Evolutionary conservation across 2,329 filamentous ascomycete genomes (phyloP).

Genomic region (Simplicillium aogashimaense): DNA sequence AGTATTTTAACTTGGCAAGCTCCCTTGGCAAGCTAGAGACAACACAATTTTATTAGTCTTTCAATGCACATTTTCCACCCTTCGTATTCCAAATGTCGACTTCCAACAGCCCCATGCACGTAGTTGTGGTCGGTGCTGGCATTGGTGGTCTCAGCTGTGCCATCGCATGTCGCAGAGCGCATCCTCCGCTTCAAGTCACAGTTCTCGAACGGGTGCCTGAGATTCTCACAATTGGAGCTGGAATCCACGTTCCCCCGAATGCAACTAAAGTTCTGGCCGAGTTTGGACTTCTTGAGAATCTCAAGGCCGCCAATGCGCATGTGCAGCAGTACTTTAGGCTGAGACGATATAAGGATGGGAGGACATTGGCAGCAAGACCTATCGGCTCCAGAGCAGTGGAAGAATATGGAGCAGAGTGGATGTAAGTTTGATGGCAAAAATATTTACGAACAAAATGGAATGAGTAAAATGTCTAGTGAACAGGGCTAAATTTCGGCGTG

Average conservation of each 20-base stretch:
- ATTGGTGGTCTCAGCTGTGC: slow-evolving; percentile 1
- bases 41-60: too few relatives aligned
- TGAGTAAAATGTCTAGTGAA: not conserved
- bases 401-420: slow-evolving; percentile 3
- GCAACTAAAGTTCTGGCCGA: slow-evolving; percentile 2
- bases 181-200: slow-evolving; percentile 3
- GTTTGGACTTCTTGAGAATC: slow-evolving; percentile 4
- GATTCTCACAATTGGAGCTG: slow-evolving; percentile 4
- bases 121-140: slow-evolving; percentile 1
- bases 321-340: slow-evolving; percentile 2
- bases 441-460: too few relatives aligned
- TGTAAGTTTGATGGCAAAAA: slow-evolving; percentile 3
- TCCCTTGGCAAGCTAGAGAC: too few relatives aligned
- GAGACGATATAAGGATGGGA: slow-evolving; percentile 2
- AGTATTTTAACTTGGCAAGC: too few relatives aligned
- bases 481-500: not conserved
- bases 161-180: slow-evolving; percentile 2
- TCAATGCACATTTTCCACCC: too few relatives aligned
- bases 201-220: slow-evolving; percentile 2
- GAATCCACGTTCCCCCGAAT: slow-evolving; percentile 5
- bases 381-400: not conserved
- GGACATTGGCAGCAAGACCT: slow-evolving; percentile 1
- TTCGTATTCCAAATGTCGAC: too few relatives aligned
- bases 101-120: not conserved
- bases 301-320: slow-evolving; percentile 2